These are phyloP conservation scores for Truncatella angustata DNA, from an alignment of 2,329 filamentous ascomycete genomes.

Conservation along the genomic window DNA sequence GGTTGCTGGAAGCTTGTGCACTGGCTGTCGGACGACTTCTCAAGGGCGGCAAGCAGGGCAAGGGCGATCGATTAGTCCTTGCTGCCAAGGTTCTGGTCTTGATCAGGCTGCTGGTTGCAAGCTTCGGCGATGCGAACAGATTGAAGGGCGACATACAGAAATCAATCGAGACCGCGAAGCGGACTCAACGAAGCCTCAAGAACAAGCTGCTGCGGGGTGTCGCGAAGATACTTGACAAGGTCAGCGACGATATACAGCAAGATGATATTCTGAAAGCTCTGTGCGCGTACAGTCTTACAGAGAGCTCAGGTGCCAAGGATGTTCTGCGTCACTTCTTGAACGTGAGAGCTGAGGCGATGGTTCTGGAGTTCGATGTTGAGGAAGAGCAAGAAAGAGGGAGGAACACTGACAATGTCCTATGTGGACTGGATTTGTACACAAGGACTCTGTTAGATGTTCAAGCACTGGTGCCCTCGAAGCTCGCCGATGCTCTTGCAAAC, in stretches of 20 bases:
- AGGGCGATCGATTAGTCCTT: conserved; percentile 52
- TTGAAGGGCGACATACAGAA: conserved; percentile 30
- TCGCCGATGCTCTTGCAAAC: conserved; percentile 66
- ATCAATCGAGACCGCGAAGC: conserved; percentile 59
- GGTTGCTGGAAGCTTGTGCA: conserved; percentile 51
- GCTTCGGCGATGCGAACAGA: conserved; percentile 52
- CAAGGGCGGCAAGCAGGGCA: conserved; percentile 35
- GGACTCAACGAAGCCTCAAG: conserved; percentile 60
- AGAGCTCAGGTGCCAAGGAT: conserved; percentile 76
- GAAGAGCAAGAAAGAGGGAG: conserved; percentile 40
- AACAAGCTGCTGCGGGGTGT: conserved; percentile 65
- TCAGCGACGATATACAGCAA: conserved; percentile 49
- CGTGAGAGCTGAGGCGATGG: conserved; percentile 68
- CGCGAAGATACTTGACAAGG: conserved; percentile 65
- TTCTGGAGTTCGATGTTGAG: conserved; percentile 55
- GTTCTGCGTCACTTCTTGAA: conserved; percentile 76
- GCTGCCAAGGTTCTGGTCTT: conserved; percentile 74
- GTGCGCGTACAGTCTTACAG: conserved; percentile 78
- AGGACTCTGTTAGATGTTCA: conserved; percentile 77
- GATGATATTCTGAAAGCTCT: conserved; percentile 68
- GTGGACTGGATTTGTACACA: conserved; percentile 70
- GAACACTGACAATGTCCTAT: conserved; percentile 52
- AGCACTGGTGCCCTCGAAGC: conserved; percentile 67
- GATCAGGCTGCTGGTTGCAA: conserved; percentile 72
- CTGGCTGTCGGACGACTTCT: conserved; percentile 49